Base-by-base conservation (phyloP, 352 stramenopile species). In the Phytopythium helicoides region DNA sequence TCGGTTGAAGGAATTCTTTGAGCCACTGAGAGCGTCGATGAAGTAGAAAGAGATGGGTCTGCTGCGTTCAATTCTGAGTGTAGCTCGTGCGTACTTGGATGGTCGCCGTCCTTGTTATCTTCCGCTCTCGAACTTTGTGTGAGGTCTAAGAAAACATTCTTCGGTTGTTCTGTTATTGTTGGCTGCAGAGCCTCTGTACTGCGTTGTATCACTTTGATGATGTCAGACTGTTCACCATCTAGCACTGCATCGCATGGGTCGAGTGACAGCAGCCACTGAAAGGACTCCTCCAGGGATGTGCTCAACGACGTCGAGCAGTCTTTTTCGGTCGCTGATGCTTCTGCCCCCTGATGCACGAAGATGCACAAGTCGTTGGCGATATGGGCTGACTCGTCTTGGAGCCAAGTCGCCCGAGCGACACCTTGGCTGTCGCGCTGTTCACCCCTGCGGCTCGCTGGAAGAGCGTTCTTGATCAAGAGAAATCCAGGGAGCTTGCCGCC, bases 311-410 rank as follows among this genome's bases (percentile, higher is more conserved):
- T 18, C 28, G 50, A 21, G 9, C 73, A 82, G 2, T 56, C 22
- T 0, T 45, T 34, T 19, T 31, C 15, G 7, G 26, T 7, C 16
- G 23, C 19, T 22, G 36, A 22, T 12, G 25, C 19, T 0, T 45
- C 56, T 0, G 21, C n/a, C n/a, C 28, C 4, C 1, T 36, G 16
- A 2, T 53, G 45, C 11, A 66, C 47, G 35, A 85, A 78, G 36
- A 22, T 36, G 47, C 73, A 87, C 9, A 83, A 58, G 19, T 80
- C 73, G 0, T 47, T 56, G 8, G 76, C 71, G 14, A 84, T 70
- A 55, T 80, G 66, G 31, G 39, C 19, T 0, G 68, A 33, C 2
- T 61, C 51, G 38, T 85, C 78, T 19, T 76, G 45, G 18, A 70
- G 19, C 73, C 76, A 87, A 9, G 28, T 7, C 19, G 57, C 66